Percentiles rank a stretch among this genome's conserved stretches.
These are phyloP conservation scores for Russula dissimulans DNA, from an alignment of 768 basidiomycete genomes.

Conservation along the genomic window DNA sequence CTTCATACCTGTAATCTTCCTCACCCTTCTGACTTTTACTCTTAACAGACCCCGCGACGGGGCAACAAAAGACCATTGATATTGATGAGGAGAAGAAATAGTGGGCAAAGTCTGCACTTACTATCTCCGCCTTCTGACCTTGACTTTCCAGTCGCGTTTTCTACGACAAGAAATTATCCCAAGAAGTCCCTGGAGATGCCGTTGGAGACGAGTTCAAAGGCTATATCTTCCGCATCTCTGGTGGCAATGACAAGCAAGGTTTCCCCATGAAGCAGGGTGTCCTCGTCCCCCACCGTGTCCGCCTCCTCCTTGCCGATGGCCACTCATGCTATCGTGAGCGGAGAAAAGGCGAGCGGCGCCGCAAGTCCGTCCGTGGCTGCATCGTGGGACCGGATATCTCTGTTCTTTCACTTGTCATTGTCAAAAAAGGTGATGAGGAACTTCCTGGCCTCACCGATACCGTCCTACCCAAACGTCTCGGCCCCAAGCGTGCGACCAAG, in stretches of 20 bases:
- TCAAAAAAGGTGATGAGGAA: conserved; percentile 90
- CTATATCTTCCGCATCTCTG: conserved; percentile 93
- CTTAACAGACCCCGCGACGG: conserved; percentile 81
- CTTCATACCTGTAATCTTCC: neutral
- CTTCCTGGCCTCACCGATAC: conserved; percentile 88
- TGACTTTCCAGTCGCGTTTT: conserved; percentile 65
- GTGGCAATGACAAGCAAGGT: conserved; percentile 97
- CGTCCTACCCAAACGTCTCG: conserved; percentile 89
- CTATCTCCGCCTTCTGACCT: neutral
- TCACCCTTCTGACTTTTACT: neutral
- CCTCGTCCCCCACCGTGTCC: conserved; percentile 86
- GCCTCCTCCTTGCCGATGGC: conserved; percentile 87
- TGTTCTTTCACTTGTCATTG: conserved; percentile 86
- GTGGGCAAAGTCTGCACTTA: conserved; percentile 33
- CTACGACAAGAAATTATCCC: conserved; percentile 94
- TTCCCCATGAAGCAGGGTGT: conserved; percentile 99
- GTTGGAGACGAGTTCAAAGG: conserved; percentile 96
- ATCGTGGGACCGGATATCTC: conserved; percentile 97
- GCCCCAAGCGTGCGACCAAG: conserved; percentile 96
- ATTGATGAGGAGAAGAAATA: conserved; percentile 84
- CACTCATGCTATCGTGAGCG: conserved; percentile 97
- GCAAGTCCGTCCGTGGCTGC: conserved; percentile 98
- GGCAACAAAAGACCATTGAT: conserved; percentile 93
- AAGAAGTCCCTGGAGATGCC: conserved; percentile 86
- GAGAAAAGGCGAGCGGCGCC: conserved; percentile 91